Base-by-base conservation (phyloP, 352 stramenopile species). In the Globisporangium polare region DNA sequence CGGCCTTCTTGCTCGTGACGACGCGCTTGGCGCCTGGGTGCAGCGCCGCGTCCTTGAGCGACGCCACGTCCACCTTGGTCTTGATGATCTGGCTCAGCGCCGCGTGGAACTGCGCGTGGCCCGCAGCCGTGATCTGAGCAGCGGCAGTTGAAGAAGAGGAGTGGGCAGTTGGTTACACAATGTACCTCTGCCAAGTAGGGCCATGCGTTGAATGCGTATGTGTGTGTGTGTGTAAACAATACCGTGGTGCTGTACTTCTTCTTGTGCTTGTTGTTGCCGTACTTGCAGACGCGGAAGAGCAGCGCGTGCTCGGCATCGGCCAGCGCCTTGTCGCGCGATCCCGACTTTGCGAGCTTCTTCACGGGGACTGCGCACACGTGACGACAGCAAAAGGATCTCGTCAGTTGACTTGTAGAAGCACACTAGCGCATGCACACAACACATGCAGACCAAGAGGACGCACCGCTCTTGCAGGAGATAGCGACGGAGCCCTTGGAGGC, bases 231-330 rank as follows among this genome's bases (percentile, higher is more conserved):
- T 2, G 3, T 5, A 53, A 20, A 27, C 6, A 35, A 13, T 35
- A 91, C 85, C 66, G 82, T 72, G 9, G 85, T 85, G 66, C 83
- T 91, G 69, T 83, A 86, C 70, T 94, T 94, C 65, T 75, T 79
- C 80, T 94, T 94, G 78, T 92, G 83, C 69, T 86, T 86, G 68
- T 94, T 94, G 74, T 94, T 94, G 62, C 85, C 85, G 60, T 92
- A 92, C 46, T 91, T 87, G 55, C 68, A 79, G 12, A 73, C 81
- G 53, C 83, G 85, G 57, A 92, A 91, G 50, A 92, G 75, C 69
- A 91, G 63, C 62, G 87, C 78, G 58, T 79, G 71, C 17, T 86
- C 77, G 58, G 75, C 80, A 24, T 73, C 63, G 41, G 71, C 71
- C 35, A 75, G 62, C 47, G 69, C 66, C 22, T 74, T 67, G 60